Evolutionary conservation across 2,329 filamentous ascomycete species (phyloP).

Genomic region (Leptographium procerum): DNA sequence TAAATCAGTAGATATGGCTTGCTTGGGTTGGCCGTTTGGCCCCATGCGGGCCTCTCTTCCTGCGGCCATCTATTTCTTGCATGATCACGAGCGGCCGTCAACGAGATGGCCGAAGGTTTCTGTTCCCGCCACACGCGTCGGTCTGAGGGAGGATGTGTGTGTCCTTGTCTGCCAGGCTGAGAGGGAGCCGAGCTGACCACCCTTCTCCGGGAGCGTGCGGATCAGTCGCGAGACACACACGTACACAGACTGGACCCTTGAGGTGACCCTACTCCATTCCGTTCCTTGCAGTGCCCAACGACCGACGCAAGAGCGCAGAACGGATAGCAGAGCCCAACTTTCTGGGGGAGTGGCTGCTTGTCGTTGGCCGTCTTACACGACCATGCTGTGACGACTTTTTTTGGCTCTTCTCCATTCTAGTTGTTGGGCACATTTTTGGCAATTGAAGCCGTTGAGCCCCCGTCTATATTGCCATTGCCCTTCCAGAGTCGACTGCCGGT

Average conservation of each 20-base stretch:
- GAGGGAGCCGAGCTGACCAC: background rate
- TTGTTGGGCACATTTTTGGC: background rate
- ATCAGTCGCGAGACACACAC: background rate
- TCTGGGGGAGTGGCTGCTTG: too few species aligned
- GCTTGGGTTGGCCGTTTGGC: background rate
- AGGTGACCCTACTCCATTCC: background rate
- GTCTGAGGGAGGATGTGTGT: background rate
- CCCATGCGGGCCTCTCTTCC: background rate
- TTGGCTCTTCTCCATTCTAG: background rate
- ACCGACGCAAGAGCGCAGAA: background rate
- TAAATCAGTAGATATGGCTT: background rate
- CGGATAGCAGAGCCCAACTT: background rate
- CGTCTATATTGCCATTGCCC: background rate
- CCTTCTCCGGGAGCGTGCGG: background rate
- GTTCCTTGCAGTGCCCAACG: background rate
- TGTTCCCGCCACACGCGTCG: background rate
- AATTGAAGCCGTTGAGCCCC: background rate
- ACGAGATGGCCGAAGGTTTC: background rate
- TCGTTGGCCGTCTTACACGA: slow-evolving; percentile 5
- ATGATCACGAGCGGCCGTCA: background rate
- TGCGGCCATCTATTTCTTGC: background rate
- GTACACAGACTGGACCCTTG: background rate
- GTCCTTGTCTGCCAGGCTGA: background rate
- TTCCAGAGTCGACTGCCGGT: background rate
- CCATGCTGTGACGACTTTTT: background rate